A percentile compares a stretch with the other conserved stretches of the same genome.
Evolutionary conservation across 768 basidiomycete species (phyloP).

Genomic region (Mrakia blollopis): DNA sequence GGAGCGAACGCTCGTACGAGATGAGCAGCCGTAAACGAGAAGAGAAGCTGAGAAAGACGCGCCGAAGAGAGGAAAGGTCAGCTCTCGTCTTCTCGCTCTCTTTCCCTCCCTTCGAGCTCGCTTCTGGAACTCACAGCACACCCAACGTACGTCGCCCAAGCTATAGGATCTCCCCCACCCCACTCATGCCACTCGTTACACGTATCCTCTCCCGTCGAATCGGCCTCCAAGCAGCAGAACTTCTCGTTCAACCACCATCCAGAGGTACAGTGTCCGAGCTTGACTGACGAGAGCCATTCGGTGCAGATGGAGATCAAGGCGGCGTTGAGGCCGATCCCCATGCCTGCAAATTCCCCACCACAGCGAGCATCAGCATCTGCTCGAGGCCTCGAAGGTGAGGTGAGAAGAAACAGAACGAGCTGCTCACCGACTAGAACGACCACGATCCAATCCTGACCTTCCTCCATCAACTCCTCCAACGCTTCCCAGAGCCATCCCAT

Average conservation of each 20-base stretch:
- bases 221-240: slow-evolving; percentile 98
- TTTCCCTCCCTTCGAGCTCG: background rate
- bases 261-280: slow-evolving; percentile 81
- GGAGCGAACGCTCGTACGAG: slow-evolving; percentile 82
- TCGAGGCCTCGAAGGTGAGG: background rate
- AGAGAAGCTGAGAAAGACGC: slow-evolving; percentile 54
- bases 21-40: slow-evolving; percentile 81
- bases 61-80: slow-evolving; percentile 11
- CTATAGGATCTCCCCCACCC: slow-evolving; percentile 73
- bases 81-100: background rate
- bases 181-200: slow-evolving; percentile 82
- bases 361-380: background rate
- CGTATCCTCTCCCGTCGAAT: slow-evolving; percentile 61
- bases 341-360: slow-evolving; percentile 55
- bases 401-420: slow-evolving; percentile 39
- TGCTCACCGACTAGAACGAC: slow-evolving; percentile 78
- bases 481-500: slow-evolving; percentile 54
- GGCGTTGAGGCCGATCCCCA: slow-evolving; percentile 88
- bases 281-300: slow-evolving; percentile 95
- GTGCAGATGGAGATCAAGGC: slow-evolving; percentile 91
- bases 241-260: slow-evolving; percentile 99
- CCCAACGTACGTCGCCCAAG: slow-evolving; percentile 79
- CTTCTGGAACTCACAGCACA: slow-evolving; percentile 65
- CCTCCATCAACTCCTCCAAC: slow-evolving; percentile 57
- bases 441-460: slow-evolving; percentile 88